phyloP scores from a whole-genome alignment of 2,329 filamentous ascomycete genomes.

The Trichoderma pleuroti region DNA sequence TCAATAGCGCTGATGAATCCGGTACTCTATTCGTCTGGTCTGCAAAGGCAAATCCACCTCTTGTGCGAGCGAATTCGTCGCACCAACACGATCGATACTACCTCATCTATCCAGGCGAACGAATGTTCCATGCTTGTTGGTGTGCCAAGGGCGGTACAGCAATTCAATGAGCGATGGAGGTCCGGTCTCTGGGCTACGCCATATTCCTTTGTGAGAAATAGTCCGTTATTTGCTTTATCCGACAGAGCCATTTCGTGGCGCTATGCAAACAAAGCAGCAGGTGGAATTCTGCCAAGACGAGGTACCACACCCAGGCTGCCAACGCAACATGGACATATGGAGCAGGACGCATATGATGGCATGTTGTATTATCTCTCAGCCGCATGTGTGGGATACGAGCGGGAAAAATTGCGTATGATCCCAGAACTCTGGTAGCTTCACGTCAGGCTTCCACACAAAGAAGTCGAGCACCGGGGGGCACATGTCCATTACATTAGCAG shows the following conservation, averaged over 20 bases:
- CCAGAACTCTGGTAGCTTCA: neutral
- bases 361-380: conserved; percentile 11
- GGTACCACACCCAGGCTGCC: neutral
- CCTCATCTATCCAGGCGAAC: neutral
- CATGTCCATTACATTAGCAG: neutral
- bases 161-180: neutral
- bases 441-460: neutral
- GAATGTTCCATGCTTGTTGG: neutral
- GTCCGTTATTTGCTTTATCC: neutral
- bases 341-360: neutral
- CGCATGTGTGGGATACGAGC: conserved; percentile 3
- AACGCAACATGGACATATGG: neutral
- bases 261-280: neutral
- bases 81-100: neutral
- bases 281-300: neutral
- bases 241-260: neutral
- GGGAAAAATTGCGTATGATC: neutral
- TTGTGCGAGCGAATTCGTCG: neutral
- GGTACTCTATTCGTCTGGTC: neutral
- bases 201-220: neutral
- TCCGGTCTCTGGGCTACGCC: neutral
- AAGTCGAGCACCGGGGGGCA: neutral
- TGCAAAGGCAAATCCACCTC: neutral
- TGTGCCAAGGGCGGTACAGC: neutral
- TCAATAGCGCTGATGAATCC: neutral